phyloP scores from a whole-genome alignment of 2,329 filamentous ascomycete genomes.

The Teratosphaeriaceae sp. region DNA sequence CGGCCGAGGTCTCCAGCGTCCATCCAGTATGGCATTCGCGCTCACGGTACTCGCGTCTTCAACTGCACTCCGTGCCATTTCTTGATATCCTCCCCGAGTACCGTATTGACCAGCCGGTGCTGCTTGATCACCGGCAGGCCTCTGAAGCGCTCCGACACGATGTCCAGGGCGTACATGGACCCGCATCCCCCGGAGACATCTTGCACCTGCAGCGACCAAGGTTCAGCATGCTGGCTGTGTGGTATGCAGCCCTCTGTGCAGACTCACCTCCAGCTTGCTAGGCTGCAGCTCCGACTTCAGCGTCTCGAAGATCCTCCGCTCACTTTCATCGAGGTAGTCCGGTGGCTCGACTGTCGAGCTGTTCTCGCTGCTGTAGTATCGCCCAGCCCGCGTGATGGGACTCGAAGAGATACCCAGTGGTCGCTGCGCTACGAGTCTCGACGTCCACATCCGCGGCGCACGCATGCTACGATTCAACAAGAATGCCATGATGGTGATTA shows the following conservation, averaged over 20 bases:
- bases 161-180: constrained; percentile 80
- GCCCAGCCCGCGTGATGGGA: no score
- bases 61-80: constrained; percentile 79
- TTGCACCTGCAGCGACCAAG: constrained; percentile 48
- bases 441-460: neutral
- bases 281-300: constrained; percentile 38
- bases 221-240: neutral
- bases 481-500: neutral
- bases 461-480: neutral
- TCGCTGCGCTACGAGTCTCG: no score
- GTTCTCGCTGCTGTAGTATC: constrained; percentile 8
- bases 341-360: constrained; percentile 31
- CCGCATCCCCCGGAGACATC: constrained; percentile 81
- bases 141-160: constrained; percentile 63
- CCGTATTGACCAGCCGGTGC: constrained; percentile 71
- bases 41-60: constrained; percentile 52
- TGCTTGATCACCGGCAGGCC: constrained; percentile 71
- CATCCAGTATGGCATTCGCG: no score
- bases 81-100: constrained; percentile 69
- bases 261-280: constrained; percentile 39
- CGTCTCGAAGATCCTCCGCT: constrained; percentile 43
- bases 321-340: constrained; percentile 41
- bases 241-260: neutral
- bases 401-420: no score
- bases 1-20: no score